phyloP scores from a whole-genome alignment of 2,329 filamentous ascomycete species.

The Colletotrichum brevisporum region DNA sequence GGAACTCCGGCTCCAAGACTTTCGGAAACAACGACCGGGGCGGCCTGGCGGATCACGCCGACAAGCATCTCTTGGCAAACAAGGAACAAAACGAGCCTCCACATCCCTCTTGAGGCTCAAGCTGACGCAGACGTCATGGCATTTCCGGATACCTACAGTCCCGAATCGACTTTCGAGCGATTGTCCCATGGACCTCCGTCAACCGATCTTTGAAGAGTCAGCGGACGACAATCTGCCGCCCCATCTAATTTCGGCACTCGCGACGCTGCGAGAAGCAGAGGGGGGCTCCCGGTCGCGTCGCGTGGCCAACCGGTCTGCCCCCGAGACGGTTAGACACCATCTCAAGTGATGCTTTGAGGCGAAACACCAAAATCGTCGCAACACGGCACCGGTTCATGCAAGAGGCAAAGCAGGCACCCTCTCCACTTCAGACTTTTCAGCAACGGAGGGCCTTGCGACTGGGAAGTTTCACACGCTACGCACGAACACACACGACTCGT shows the following conservation, averaged over 20 bases:
- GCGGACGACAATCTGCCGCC: neutral
- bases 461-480: conserved; percentile 6
- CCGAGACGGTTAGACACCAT: conserved; percentile 16
- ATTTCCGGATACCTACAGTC: conserved; percentile 8
- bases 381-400: conserved; percentile 22
- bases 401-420: neutral
- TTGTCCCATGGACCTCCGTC: neutral
- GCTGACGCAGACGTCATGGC: conserved; percentile 16
- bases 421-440: neutral
- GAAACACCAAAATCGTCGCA: conserved; percentile 36
- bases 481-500: neutral
- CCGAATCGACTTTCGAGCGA: neutral
- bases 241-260: neutral
- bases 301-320: conserved; percentile 14
- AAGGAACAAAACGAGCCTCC: neutral
- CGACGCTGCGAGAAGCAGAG: conserved; percentile 11
- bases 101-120: conserved; percentile 4
- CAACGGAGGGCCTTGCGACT: conserved; percentile 27
- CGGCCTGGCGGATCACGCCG: conserved; percentile 25
- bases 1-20: conserved; percentile 9
- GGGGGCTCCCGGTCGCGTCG: conserved; percentile 4
- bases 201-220: neutral
- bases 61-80: conserved; percentile 25
- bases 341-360: conserved; percentile 17
- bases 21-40: neutral